Base-by-base conservation (phyloP, 1,284 basidiomycete genomes). In the Trametes hirsuta region DNA sequence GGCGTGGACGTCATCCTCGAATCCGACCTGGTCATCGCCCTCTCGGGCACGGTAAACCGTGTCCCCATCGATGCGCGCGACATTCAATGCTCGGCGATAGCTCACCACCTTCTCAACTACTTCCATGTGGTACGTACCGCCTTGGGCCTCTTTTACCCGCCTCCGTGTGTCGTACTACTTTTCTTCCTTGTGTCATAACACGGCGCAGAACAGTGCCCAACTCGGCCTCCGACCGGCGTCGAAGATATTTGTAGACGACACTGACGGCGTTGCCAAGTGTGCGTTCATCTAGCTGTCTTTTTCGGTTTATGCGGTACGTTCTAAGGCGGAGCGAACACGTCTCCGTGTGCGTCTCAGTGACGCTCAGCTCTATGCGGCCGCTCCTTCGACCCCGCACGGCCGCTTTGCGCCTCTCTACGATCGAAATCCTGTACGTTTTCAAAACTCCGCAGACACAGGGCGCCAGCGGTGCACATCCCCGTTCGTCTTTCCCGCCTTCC, bases 211-310 rank as follows among this genome's bases (percentile, higher is more conserved):
- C 69, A 75, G 83, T 11, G 63, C 69, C 50, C 75, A 79, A 58
- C 79, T 91, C 6, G 86, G 85, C 39, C 72, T 90, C 44, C 80
- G 79, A 59, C 76, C 76, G 50, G 75, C 89, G 35, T 87, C 87
- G 18, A 73, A 78, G 60, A 66, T 81, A 35, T 79, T 78, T 62
- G 67, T 84, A 45, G 77, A 80, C 56, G 70, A 76, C n/a, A 71
- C 76, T 35, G 80, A 82, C 60, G 78, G 74, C 48, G 64, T 73
- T n/a, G 65, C 77, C 10, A 82, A 80, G 70, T 50, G 83, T 83
- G 67, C 53, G 73, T 56, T 11, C 55, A n/a, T 36, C 45, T 36
- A 39, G 44, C 24, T 14, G 18, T 22, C n/a, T n/a, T 39, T 47
- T 24, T 18, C 54, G 36, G 47, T 21, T 44, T 44, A 35, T 52